Evolutionary conservation across 2,329 filamentous ascomycete genomes (phyloP).

Genomic region (Furcasterigmium sp.): DNA sequence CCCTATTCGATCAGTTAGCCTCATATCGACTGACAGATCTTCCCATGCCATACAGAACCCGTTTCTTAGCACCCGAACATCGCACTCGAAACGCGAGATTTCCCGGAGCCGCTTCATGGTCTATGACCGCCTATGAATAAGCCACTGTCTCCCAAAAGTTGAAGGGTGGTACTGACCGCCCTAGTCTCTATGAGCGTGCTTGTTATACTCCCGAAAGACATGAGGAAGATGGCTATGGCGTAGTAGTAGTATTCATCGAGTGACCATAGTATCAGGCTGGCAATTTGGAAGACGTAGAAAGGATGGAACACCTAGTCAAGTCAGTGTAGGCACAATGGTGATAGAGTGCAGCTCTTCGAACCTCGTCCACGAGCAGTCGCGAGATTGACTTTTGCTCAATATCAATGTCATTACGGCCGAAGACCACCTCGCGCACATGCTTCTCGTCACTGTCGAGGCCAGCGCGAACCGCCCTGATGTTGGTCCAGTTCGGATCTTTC

Average conservation of each 20-base stretch:
- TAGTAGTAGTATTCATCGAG: conserved; percentile 98
- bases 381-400: conserved; percentile 83
- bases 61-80: conserved; percentile 86
- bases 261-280: conserved; percentile 91
- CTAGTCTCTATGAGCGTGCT: conserved; percentile 87
- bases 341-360: conserved; percentile 24
- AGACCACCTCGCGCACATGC: conserved; percentile 74
- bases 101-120: conserved; percentile 89
- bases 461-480: conserved; percentile 65
- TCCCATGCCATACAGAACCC: conserved; percentile 75
- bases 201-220: conserved; percentile 87
- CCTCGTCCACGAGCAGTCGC: conserved; percentile 85
- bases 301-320: conserved; percentile 76
- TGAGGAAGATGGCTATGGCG: conserved; percentile 87
- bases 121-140: conserved; percentile 24
- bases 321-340: conserved; percentile 13
- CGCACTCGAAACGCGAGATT: conserved; percentile 91
- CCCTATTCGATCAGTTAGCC: conserved; percentile 42
- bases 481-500: conserved; percentile 89
- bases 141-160: not conserved
- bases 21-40: not conserved
- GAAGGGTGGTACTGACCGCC: conserved; percentile 59
- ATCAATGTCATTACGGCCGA: conserved; percentile 85
- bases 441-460: conserved; percentile 90
- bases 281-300: conserved; percentile 97